Evolutionary conservation across 23 red algal genomes (phyloP).

Genomic region (Gracilaria vermiculophylla): DNA sequence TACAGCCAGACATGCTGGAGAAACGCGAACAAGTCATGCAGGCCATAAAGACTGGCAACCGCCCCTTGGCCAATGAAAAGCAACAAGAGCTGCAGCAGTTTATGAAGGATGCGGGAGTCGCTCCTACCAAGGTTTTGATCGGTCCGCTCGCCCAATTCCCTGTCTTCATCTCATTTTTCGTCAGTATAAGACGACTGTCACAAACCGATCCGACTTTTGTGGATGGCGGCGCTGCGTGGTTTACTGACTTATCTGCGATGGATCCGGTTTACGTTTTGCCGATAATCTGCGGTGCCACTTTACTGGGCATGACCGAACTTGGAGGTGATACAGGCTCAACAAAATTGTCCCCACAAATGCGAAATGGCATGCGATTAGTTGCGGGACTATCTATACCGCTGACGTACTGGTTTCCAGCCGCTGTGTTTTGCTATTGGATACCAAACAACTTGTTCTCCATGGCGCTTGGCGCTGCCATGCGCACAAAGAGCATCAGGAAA

Average conservation of each 20-base stretch:
- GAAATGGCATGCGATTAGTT: slow-evolving; percentile 50
- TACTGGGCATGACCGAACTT: slow-evolving; percentile 78
- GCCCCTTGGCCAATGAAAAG: background rate
- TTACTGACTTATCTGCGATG: slow-evolving; percentile 69
- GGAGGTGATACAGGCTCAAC: slow-evolving; percentile 49
- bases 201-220: slow-evolving; percentile 59
- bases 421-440: slow-evolving; percentile 96
- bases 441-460: slow-evolving; percentile 85
- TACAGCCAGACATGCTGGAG: slow-evolving; percentile 71
- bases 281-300: slow-evolving; percentile 62
- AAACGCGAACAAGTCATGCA: slow-evolving; percentile 58
- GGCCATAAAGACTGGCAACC: slow-evolving; percentile 60
- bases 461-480: slow-evolving; percentile 42
- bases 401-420: slow-evolving; percentile 82
- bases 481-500: background rate
- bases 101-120: slow-evolving; percentile 73
- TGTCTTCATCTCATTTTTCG: slow-evolving; percentile 90
- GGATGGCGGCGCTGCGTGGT: slow-evolving; percentile 83
- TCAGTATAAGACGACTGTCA: slow-evolving; percentile 73
- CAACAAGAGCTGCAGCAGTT: slow-evolving; percentile 78
- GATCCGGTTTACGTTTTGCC: slow-evolving; percentile 83
- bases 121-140: slow-evolving; percentile 64
- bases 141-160: slow-evolving; percentile 83
- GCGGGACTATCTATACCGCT: slow-evolving; percentile 70
- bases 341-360: slow-evolving; percentile 48